Base-by-base conservation (phyloP, 2,329 filamentous ascomycete species). In the Aaosphaeria pasadenensis region DNA sequence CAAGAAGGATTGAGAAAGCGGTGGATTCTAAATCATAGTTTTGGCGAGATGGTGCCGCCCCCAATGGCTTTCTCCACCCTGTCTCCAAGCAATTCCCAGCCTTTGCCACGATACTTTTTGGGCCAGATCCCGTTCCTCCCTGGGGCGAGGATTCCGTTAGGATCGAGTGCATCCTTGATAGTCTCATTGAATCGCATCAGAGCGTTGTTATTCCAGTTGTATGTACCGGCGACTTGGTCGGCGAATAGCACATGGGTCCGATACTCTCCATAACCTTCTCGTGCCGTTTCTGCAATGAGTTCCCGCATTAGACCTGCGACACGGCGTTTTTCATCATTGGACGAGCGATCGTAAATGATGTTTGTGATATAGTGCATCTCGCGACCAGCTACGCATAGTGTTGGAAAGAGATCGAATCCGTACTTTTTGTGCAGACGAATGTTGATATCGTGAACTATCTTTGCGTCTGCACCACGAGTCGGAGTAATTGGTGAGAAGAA, bases 321-420 rank as follows among this genome's bases (percentile, higher is more conserved):
- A 61, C 7, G 70, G 69, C 44, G 67, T 63, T 17, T 66, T 52
- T 53, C 75, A 71, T 42, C 60, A 13, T 73, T 69, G 0, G 66
- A 54, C 32, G 70, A 67, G 5, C 74, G 67, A 50, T 82, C 72
- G 57, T 77, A 82, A 11, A 81, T 71, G 39, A 82, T 76, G 48
- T 77, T 77, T 3, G 79, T 73, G 48, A 82, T 81, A 56, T 80
- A 75, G 58, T 81, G 78, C 71, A 81, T 80, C 60, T 81, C 78
- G 7, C 78, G 69, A 51, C 76, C 71, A 7, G 77, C 77, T 5
- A 81, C 72, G 41, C 72, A 73, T 44, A 81, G 77, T 2, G 75
- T 76, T 2, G 74, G 72, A 47, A 81, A 75, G 43, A 79, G 73
- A 54, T 81, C 77, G 44, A 81, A 72, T 1, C 75, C 75, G 38